Percentiles rank a stretch among this genome's conserved stretches.
These are phyloP conservation scores for Acacia acuminata DNA, from an alignment of 306 rosid genomes.

Conservation along the genomic window DNA sequence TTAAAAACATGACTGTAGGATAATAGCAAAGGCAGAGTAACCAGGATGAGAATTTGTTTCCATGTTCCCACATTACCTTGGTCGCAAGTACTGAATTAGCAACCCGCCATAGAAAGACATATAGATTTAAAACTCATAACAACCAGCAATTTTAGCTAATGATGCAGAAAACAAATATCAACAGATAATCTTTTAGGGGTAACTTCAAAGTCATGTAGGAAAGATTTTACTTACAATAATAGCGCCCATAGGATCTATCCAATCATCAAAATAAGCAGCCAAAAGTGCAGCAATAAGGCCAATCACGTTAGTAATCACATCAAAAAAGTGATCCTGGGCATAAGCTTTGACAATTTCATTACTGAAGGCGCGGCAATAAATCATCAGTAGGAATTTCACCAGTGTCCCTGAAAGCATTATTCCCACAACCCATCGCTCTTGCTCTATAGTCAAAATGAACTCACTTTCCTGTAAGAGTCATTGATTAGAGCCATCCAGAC, in stretches of 20 bases:
- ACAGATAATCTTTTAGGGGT: background rate
- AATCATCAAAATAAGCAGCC: constrained; percentile 74
- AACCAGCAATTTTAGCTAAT: background rate
- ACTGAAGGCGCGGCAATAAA: constrained; percentile 86
- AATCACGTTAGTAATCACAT: constrained; percentile 90
- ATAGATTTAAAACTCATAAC: background rate
- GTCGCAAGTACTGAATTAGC: constrained; percentile 2
- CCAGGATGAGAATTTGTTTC: background rate
- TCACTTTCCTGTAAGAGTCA: constrained; percentile 49
- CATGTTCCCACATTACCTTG: background rate
- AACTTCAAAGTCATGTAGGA: constrained; percentile 20
- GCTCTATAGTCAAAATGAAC: constrained; percentile 70
- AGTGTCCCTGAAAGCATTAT: constrained; percentile 91
- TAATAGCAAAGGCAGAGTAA: background rate
- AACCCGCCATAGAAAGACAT: background rate
- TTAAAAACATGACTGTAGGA: constrained; percentile 2
- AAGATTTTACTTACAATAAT: constrained; percentile 71
- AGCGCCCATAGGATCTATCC: constrained; percentile 99
- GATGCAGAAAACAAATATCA: background rate
- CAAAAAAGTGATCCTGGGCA: constrained; percentile 98
- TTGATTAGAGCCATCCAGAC: constrained; percentile 14
- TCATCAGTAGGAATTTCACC: constrained; percentile 69
- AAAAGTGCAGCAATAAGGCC: constrained; percentile 94
- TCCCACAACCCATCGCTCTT: constrained; percentile 91
- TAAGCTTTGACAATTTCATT: constrained; percentile 93